Evolutionary conservation across 2,329 filamentous ascomycete species (phyloP), one percentile per base, ranked within the genome.

Genomic region (Trichoderma guizhouense): DNA sequence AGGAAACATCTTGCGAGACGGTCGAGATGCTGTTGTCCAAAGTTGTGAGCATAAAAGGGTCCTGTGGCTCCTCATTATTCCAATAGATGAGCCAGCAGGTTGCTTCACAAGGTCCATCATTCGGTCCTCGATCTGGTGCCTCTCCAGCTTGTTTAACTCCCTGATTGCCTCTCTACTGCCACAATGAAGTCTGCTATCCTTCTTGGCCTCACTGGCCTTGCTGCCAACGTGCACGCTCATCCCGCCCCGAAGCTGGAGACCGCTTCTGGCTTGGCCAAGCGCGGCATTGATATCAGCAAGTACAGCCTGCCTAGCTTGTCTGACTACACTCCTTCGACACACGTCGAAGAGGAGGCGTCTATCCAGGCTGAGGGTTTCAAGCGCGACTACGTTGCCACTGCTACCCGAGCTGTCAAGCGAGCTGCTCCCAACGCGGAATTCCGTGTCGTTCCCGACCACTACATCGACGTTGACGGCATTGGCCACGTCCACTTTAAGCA

Each of bases 401-500:
- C 85, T 3, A 83, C 78, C 5, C 82, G 82, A n/a, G 76, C 85
- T 39, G 80, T 86, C 47, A 83, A 84, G 79, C 78, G 76, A 8
- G 69, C 78, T 4, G 76, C 71, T 2, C 82, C 83, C 1, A 76
- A 76, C 18, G 79, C 79, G 3, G 78, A 81, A 26, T 90, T 89
- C 78, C 86, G 88, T 24, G 73, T 87, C 7, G 84, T 85, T 0
- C 77, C 83, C 0, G 87, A 89, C 75, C 82, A 85, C 75, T 90
- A 89, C 64, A 81, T 86, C 12, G 84, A 87, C n/a, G 78, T 75
- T 60, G 88, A 88, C 69, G 87, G 87, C 9, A 81, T 90, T 72
- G 83, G 82, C 0, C 88, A 90, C 75, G 86, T 89, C 74, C 84
- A 88, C 77, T 88, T 90, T 76, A 87, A 86, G 79, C 88, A 90